Evolutionary conservation across 2,329 filamentous ascomycete genomes (phyloP).

Genomic region (Aureobasidium uvarum): DNA sequence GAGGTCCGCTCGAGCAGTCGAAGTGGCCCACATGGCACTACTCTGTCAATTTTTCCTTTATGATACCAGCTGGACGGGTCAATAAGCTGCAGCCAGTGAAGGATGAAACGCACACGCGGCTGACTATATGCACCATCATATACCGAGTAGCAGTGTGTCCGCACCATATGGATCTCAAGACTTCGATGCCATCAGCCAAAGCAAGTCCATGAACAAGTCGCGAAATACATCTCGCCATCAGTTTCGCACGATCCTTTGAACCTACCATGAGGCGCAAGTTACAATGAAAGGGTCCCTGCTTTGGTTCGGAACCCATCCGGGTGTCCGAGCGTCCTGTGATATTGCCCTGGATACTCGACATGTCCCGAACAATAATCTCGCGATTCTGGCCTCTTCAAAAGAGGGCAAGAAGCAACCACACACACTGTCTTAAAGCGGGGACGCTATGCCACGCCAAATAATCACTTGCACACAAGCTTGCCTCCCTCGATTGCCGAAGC

Average conservation of each 20-base stretch:
- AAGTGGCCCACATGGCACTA: not conserved
- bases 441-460: not conserved
- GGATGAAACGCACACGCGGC: slow-evolving; percentile 9
- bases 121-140: not conserved
- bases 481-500: not conserved
- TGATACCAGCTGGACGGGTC: not conserved
- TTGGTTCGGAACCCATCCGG: not conserved
- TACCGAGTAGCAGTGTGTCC: not conserved
- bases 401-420: not conserved
- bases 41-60: not conserved
- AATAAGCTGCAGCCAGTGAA: not conserved
- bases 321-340: not conserved
- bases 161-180: not conserved
- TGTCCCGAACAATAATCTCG: not conserved
- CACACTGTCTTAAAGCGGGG: not conserved
- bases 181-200: not conserved
- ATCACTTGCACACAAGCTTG: not conserved
- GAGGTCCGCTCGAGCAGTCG: not conserved
- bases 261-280: not conserved
- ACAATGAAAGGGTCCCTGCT: not conserved
- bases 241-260: not conserved
- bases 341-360: not conserved
- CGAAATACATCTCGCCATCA: not conserved
- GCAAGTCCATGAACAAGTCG: not conserved
- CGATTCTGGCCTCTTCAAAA: not conserved